phyloP scores from a whole-genome alignment of 2,329 filamentous ascomycete genomes.

The Cordyceps cateniannulata region DNA sequence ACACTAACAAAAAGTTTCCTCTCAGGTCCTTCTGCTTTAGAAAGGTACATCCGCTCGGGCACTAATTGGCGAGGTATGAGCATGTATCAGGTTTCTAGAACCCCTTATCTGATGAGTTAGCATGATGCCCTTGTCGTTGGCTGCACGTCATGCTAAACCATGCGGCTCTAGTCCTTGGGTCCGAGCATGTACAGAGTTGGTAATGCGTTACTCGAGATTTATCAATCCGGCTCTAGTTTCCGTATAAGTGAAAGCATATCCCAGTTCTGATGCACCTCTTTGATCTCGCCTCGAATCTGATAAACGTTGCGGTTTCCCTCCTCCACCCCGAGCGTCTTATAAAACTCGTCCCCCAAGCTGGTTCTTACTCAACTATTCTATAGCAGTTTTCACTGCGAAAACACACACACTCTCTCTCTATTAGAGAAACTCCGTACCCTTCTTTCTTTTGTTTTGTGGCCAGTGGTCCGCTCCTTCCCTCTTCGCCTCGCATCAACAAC shows the following conservation, averaged over 20 bases:
- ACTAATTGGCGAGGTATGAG: background rate
- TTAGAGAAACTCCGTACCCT: background rate
- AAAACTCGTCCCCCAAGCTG: background rate
- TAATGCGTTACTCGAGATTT: background rate
- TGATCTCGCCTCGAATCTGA: background rate
- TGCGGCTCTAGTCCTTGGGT: background rate
- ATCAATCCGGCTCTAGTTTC: background rate
- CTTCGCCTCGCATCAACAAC: background rate
- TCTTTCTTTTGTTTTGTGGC: background rate
- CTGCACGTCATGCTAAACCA: background rate
- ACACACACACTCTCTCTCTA: background rate
- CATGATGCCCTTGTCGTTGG: background rate
- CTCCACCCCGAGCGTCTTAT: background rate
- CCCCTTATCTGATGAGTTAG: background rate
- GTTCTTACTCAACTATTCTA: background rate
- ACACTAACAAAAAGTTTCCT: background rate
- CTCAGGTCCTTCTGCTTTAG: background rate
- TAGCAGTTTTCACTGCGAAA: background rate
- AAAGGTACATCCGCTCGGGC: background rate
- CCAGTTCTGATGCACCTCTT: background rate
- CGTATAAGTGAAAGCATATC: background rate
- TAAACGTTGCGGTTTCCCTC: background rate
- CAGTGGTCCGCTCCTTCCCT: background rate
- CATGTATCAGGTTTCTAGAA: background rate
- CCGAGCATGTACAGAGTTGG: background rate